Conservation (phyloP, 371 early-diverging fungal species). For the Aphelidium insulamus region DNA sequence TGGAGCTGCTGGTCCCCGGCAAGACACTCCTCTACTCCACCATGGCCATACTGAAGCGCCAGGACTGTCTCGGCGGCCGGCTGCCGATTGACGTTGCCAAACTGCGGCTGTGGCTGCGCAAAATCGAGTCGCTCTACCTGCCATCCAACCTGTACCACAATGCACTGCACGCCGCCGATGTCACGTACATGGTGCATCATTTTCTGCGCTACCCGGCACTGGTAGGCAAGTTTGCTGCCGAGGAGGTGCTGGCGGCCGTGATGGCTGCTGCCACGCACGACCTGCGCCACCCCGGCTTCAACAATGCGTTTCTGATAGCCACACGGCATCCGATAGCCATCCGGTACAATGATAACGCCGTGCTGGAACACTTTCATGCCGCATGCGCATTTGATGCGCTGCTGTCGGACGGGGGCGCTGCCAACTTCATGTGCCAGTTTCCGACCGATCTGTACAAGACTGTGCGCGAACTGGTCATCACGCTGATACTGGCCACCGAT, state of each 20-base stretch:
- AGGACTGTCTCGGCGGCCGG: conserved; percentile 7
- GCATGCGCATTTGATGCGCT: conserved; percentile 13
- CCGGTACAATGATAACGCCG: conserved; percentile 23
- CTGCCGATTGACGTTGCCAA: conserved; percentile 7
- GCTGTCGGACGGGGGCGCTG: conserved; percentile 9
- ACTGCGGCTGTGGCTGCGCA: conserved; percentile 10
- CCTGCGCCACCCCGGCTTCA: conserved; percentile 24
- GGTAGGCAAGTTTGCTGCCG: conserved; percentile 4
- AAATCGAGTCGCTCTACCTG: conserved; percentile 15
- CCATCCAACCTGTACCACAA: conserved; percentile 23
- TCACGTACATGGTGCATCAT: conserved; percentile 15
- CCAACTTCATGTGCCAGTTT: conserved; percentile 11
- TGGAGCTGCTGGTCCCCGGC: conserved; percentile 9
- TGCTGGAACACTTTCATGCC: conserved; percentile 22
- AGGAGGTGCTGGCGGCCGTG: conserved; percentile 14
- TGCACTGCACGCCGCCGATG: conserved; percentile 22
- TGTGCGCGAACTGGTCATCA: conserved; percentile 13
- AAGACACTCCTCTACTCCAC: conserved; percentile 13
- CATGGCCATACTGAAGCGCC: conserved; percentile 9
- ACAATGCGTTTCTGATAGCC: conserved; percentile 20
- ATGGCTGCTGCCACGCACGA: conserved; percentile 24
- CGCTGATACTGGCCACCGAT: conserved; percentile 24
- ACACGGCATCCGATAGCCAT: conserved; percentile 14
- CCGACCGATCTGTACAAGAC: conserved; percentile 7
- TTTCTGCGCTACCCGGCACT: conserved; percentile 10